Evolutionary conservation across 805 yeast species (phyloP).

Genomic region (Saturnispora serradocipensis): DNA sequence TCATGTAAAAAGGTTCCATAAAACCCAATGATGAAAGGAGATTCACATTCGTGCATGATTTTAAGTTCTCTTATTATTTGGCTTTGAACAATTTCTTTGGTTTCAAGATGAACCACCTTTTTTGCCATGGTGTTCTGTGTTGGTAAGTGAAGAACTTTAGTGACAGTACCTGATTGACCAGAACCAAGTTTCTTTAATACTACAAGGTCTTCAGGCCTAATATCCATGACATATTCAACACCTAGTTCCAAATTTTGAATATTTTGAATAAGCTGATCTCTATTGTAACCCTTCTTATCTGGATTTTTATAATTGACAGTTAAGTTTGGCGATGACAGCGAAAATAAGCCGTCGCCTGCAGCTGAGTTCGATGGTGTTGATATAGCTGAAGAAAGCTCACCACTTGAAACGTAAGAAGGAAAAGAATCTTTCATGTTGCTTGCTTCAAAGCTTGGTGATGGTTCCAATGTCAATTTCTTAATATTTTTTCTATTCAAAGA

Average conservation of each 20-base stretch:
- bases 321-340: background rate
- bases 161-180: conserved; percentile 91
- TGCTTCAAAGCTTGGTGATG: conserved; percentile 3
- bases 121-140: conserved; percentile 85
- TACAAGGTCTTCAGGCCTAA: conserved; percentile 59
- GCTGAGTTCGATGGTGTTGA: background rate
- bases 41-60: conserved; percentile 83
- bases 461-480: conserved; percentile 42
- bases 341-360: background rate
- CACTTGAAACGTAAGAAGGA: background rate
- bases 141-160: conserved; percentile 82
- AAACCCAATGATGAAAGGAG: conserved; percentile 76
- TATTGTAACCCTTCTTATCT: conserved; percentile 21
- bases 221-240: conserved; percentile 42
- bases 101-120: conserved; percentile 78
- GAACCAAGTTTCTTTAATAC: conserved; percentile 73
- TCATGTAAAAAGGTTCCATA: conserved; percentile 80
- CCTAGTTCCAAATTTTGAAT: conserved; percentile 44
- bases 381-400: conserved; percentile 1
- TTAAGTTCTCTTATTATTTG: conserved; percentile 84
- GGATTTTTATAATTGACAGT: conserved; percentile 18
- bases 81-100: conserved; percentile 64
- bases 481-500: conserved; percentile 50
- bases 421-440: background rate
- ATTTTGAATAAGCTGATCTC: conserved; percentile 33